Conservation (phyloP, 139 green algal genomes). For the Zygnema cylindricum region DNA sequence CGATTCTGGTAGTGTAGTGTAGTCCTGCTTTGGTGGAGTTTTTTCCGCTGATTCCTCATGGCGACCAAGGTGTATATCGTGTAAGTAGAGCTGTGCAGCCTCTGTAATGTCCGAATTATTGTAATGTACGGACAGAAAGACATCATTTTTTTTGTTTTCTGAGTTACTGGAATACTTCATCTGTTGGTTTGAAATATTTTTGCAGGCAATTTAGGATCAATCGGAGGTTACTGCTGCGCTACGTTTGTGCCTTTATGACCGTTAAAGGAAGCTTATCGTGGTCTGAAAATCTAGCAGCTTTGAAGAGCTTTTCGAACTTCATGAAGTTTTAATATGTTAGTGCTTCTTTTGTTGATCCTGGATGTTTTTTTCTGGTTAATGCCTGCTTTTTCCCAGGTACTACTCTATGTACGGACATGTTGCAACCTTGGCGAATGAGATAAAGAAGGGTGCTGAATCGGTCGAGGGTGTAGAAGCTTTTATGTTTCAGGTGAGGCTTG, state of each 20-base stretch:
- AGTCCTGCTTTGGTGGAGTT: too few relatives aligned
- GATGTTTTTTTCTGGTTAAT: not conserved
- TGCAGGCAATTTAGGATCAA: not conserved
- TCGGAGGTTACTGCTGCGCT: not conserved
- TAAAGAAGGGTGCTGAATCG: constrained; percentile 72
- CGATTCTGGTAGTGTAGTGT: not conserved
- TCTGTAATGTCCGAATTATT: too few relatives aligned
- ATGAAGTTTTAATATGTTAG: too few relatives aligned
- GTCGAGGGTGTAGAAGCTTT: constrained; percentile 44
- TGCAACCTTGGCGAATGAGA: constrained; percentile 68
- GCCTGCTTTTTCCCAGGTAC: constrained; percentile 33
- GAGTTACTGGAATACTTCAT: not conserved
- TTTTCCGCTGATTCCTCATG: not conserved
- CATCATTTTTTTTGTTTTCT: not conserved
- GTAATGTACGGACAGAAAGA: too few relatives aligned
- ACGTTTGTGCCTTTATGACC: not conserved
- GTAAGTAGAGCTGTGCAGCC: not conserved
- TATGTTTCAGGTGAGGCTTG: constrained; percentile 50
- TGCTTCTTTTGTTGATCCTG: too few relatives aligned
- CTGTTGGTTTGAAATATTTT: not conserved
- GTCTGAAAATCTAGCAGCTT: not conserved
- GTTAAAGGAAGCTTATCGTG: not conserved
- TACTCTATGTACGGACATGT: constrained; percentile 79
- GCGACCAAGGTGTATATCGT: not conserved
- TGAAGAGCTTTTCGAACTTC: too few relatives aligned